Evolutionary conservation across 2,329 filamentous ascomycete genomes (phyloP).

Genomic region (Epichloe hybrida): DNA sequence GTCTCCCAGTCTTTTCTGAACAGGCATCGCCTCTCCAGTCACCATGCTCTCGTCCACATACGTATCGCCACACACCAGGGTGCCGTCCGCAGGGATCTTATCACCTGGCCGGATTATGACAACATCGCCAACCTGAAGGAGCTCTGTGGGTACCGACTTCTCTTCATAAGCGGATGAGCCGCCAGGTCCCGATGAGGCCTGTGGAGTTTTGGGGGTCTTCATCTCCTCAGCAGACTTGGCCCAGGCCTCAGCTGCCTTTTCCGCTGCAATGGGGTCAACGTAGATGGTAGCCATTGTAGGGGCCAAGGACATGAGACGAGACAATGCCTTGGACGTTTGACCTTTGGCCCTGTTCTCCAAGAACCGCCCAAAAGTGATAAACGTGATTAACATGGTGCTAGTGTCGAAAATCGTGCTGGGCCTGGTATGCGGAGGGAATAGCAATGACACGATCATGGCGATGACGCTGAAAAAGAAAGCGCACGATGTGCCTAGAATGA

Average conservation of each 20-base stretch:
- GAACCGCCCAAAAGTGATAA: constrained; percentile 81
- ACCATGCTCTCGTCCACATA: constrained; percentile 98
- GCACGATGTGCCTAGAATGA: constrained; percentile 84
- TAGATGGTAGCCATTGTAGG: constrained; percentile 98
- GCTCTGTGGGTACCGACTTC: constrained; percentile 78
- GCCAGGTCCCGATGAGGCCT: constrained; percentile 16
- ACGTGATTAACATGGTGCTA: constrained; percentile 95
- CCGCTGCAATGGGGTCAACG: constrained; percentile 80
- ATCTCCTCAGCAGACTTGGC: constrained; percentile 17
- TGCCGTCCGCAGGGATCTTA: constrained; percentile 89
- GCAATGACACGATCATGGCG: constrained; percentile 71
- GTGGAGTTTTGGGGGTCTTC: constrained; percentile 29
- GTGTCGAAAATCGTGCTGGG: constrained; percentile 93
- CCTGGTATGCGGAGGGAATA: constrained; percentile 60
- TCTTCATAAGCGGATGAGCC: constrained; percentile 60
- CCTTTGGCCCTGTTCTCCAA: constrained; percentile 95
- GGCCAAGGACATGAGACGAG: constrained; percentile 85
- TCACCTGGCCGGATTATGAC: constrained; percentile 88
- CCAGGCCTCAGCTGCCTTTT: constrained; percentile 80
- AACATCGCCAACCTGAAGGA: constrained; percentile 86
- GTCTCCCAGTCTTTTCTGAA: constrained; percentile 66
- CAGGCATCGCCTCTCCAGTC: constrained; percentile 91
- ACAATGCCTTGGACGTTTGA: constrained; percentile 88
- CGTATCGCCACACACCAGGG: constrained; percentile 75
- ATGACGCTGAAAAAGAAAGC: constrained; percentile 93